These are phyloP conservation scores for Rhizopogon vinicolor DNA, from an alignment of 768 basidiomycete genomes.

Conservation along the genomic window DNA sequence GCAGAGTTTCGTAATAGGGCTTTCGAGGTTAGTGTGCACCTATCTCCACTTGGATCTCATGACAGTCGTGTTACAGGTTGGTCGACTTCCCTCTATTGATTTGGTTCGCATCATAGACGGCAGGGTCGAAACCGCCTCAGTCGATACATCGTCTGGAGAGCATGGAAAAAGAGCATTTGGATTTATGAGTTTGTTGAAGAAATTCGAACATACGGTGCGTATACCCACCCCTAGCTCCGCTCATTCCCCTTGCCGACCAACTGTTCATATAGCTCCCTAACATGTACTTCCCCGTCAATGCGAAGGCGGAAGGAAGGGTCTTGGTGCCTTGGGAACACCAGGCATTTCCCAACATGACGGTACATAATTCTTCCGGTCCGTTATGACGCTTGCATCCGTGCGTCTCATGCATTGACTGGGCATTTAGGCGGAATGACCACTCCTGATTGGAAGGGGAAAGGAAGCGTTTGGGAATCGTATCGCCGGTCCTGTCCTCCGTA, in stretches of 20 bases:
- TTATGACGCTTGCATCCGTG: too few relatives aligned
- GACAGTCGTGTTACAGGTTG: conserved; percentile 44
- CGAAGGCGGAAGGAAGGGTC: conserved; percentile 89
- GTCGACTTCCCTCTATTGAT: conserved; percentile 78
- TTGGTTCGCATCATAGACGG: conserved; percentile 57
- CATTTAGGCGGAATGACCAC: conserved; percentile 45
- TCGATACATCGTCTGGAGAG: conserved; percentile 28
- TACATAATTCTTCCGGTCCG: conserved; percentile 28
- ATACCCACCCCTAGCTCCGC: neutral
- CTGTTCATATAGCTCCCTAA: conserved; percentile 63
- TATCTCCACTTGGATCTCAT: neutral
- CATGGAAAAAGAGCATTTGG: conserved; percentile 75
- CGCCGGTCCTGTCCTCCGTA: conserved; percentile 81
- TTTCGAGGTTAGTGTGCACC: conserved; percentile 40
- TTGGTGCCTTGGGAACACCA: conserved; percentile 89
- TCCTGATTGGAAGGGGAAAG: conserved; percentile 81
- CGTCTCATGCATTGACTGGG: neutral
- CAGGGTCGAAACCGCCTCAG: too few relatives aligned
- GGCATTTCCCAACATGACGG: conserved; percentile 64
- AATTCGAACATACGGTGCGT: conserved; percentile 59
- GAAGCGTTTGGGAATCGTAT: conserved; percentile 92
- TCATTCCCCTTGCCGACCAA: neutral
- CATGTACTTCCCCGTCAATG: conserved; percentile 93
- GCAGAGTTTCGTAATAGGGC: conserved; percentile 67
- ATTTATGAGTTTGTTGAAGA: conserved; percentile 72